Percentiles rank a stretch among this genome's conserved stretches.
Conservation (phyloP, 1,284 basidiomycete genomes). For the Fistulina hepatica region DNA sequence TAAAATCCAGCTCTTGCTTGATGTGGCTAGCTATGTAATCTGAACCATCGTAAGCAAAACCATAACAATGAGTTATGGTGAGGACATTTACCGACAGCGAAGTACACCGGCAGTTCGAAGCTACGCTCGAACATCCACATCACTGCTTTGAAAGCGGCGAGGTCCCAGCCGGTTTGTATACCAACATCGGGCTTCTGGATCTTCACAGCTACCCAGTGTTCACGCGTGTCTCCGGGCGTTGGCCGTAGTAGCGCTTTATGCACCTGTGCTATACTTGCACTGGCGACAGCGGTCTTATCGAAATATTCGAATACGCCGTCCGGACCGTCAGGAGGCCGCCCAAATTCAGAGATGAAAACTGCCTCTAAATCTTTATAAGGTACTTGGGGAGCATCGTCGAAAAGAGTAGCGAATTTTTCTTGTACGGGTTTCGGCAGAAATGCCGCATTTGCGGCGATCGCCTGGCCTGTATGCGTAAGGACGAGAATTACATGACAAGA, state of each 20-base stretch:
- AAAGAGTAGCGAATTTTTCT: conserved; percentile 68
- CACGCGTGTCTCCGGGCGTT: conserved; percentile 30
- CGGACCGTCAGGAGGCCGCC: conserved; percentile 48
- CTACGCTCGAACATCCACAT: conserved; percentile 69
- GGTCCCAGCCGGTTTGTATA: conserved; percentile 79
- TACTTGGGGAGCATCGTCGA: conserved; percentile 80
- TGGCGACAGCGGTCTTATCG: conserved; percentile 64
- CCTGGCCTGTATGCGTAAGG: conserved; percentile 38
- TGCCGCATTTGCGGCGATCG: conserved; percentile 75
- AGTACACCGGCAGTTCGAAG: conserved; percentile 71
- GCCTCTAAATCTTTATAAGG: conserved; percentile 57
- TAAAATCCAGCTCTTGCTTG: conserved; percentile 72
- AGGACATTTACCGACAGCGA: conserved; percentile 50
- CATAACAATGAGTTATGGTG: conserved; percentile 1
- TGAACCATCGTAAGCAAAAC: conserved; percentile 16
- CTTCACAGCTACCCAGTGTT: conserved; percentile 76
- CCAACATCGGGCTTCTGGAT: conserved; percentile 83
- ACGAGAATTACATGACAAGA: background rate
- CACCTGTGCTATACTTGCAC: conserved; percentile 85
- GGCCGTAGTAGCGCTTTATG: conserved; percentile 61
- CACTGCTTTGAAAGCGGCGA: conserved; percentile 50
- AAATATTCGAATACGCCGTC: conserved; percentile 71
- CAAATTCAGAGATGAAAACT: conserved; percentile 67
- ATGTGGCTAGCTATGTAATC: conserved; percentile 79
- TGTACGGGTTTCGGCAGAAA: conserved; percentile 76